These are phyloP conservation scores for Saccharomycopsis synnaedendra DNA, from an alignment of 805 yeast species.

Conservation along the genomic window DNA sequence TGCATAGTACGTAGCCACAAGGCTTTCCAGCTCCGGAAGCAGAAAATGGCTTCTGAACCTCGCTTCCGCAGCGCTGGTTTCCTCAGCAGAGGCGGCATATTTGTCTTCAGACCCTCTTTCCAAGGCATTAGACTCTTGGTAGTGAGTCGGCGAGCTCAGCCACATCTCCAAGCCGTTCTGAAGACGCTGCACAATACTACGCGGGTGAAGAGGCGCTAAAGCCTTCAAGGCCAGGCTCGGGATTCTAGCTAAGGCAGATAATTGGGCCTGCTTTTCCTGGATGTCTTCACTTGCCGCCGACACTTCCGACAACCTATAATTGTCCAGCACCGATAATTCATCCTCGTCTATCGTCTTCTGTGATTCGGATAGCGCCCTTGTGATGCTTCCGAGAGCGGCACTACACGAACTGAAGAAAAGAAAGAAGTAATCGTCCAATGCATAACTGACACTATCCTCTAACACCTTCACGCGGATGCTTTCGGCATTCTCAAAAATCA, in stretches of 20 bases:
- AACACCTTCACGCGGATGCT: constrained; percentile 51
- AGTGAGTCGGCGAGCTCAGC: constrained; percentile 56
- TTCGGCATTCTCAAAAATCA: constrained; percentile 44
- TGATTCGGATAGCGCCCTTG: constrained; percentile 3
- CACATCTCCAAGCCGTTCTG: constrained; percentile 35
- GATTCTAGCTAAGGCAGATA: neutral
- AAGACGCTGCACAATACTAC: constrained; percentile 7
- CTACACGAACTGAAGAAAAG: constrained; percentile 40
- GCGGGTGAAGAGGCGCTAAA: constrained; percentile 10
- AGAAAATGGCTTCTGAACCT: constrained; percentile 60
- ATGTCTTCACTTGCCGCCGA: constrained; percentile 1
- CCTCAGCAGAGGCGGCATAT: constrained; percentile 32
- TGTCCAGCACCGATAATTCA: neutral
- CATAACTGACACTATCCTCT: constrained; percentile 40
- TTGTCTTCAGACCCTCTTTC: constrained; percentile 36
- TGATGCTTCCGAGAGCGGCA: constrained; percentile 11
- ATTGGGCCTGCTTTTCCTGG: neutral
- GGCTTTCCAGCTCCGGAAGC: constrained; percentile 34
- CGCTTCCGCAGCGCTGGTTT: constrained; percentile 35
- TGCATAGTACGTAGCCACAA: constrained; percentile 61
- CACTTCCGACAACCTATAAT: neutral
- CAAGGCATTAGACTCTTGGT: constrained; percentile 28
- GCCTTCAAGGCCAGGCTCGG: neutral
- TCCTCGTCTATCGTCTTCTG: neutral
- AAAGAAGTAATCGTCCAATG: constrained; percentile 59